A percentile compares a stretch with the other conserved stretches of the same genome.
Evolutionary conservation across 139 green algal species (phyloP).

Genomic region (Chlorella sorokiniana): DNA sequence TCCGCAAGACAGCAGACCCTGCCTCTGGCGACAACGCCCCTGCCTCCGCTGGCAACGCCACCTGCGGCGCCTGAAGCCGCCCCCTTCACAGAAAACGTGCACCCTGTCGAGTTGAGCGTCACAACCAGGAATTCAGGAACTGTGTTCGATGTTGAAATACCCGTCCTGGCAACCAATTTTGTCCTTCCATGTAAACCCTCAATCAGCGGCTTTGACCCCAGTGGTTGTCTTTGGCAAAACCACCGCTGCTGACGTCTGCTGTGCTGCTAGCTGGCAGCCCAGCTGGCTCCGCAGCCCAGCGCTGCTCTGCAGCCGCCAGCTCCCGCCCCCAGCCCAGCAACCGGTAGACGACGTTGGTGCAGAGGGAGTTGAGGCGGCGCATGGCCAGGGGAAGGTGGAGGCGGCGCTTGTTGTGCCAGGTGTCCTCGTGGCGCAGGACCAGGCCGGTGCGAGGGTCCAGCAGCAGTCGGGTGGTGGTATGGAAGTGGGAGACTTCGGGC

Average conservation of each 20-base stretch:
- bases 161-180: too few relatives aligned
- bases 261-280: too few relatives aligned
- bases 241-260: not conserved
- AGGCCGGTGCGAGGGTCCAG: not conserved
- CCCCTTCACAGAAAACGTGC: too few relatives aligned
- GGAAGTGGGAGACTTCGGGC: not conserved
- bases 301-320: not conserved
- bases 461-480: constrained; percentile 9
- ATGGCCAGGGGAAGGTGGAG: constrained; percentile 20
- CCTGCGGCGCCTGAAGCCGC: too few relatives aligned
- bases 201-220: too few relatives aligned
- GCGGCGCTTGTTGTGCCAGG: constrained; percentile 10
- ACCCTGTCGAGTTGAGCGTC: too few relatives aligned
- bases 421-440: constrained; percentile 32
- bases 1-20: constrained; percentile 23
- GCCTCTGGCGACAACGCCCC: too few relatives aligned
- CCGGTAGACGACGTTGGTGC: constrained; percentile 2
- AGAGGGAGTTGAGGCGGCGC: constrained; percentile 17
- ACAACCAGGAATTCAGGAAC: too few relatives aligned
- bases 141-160: too few relatives aligned
- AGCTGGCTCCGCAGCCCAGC: not conserved
- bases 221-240: not conserved
- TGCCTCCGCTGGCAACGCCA: too few relatives aligned
- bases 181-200: too few relatives aligned
- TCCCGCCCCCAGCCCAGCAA: constrained; percentile 26